These are phyloP conservation scores for Pholiota microspora DNA, from an alignment of 768 basidiomycete species.

Conservation along the genomic window DNA sequence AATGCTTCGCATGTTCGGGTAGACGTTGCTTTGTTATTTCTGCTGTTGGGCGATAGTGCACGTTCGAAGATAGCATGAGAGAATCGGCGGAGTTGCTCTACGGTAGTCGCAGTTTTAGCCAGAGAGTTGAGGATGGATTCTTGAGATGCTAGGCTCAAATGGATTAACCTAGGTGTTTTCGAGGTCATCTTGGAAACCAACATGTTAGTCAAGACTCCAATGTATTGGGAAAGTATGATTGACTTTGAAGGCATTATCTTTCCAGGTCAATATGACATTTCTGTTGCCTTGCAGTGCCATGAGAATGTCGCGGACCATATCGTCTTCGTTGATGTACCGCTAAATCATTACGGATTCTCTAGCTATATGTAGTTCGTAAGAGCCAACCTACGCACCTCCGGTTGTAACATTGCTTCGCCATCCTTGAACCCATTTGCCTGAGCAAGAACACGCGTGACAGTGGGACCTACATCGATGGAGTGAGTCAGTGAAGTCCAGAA, in stretches of 20 bases:
- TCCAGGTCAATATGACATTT: slow-evolving; percentile 52
- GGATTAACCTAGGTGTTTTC: slow-evolving; percentile 59
- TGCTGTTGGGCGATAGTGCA: slow-evolving; percentile 19
- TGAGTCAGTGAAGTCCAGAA: not conserved
- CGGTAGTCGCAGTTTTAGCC: slow-evolving; percentile 54
- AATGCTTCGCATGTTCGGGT: slow-evolving; percentile 80
- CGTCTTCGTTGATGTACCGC: slow-evolving; percentile 72
- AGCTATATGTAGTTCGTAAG: not conserved
- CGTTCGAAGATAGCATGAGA: slow-evolving; percentile 44
- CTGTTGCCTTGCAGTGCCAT: slow-evolving; percentile 73
- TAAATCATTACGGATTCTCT: slow-evolving; percentile 21
- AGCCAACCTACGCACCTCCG: slow-evolving; percentile 34
- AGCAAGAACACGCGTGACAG: slow-evolving; percentile 35
- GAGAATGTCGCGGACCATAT: slow-evolving; percentile 75
- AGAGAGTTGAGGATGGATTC: slow-evolving; percentile 62
- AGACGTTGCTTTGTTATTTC: slow-evolving; percentile 17
- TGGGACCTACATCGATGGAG: slow-evolving; percentile 37
- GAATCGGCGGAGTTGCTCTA: slow-evolving; percentile 65
- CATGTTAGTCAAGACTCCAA: not conserved
- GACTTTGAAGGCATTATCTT: slow-evolving; percentile 32
- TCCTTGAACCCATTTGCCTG: slow-evolving; percentile 32
- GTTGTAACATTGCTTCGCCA: slow-evolving; percentile 36
- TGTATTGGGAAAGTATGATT: slow-evolving; percentile 3
- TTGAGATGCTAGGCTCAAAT: slow-evolving; percentile 67
- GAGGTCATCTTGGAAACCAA: slow-evolving; percentile 37